These are phyloP conservation scores for Coniella lustricola DNA, from an alignment of 2,329 filamentous ascomycete species.

Conservation along the genomic window DNA sequence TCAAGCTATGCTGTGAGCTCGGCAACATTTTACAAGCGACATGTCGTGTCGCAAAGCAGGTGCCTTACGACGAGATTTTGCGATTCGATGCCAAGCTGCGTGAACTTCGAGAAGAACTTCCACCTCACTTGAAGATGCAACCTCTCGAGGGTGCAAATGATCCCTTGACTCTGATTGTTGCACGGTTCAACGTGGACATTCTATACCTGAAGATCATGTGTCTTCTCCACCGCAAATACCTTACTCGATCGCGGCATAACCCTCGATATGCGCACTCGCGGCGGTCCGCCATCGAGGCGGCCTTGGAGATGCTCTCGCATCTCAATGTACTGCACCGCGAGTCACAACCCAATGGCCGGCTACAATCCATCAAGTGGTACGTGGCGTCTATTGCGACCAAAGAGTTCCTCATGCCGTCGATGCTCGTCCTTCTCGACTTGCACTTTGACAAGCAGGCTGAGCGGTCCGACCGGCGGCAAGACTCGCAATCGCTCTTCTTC, in stretches of 20 bases:
- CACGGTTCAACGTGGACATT: constrained; percentile 76
- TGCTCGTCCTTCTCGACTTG: constrained; percentile 76
- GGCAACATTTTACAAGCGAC: constrained; percentile 64
- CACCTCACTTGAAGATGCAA: constrained; percentile 71
- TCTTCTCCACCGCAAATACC: constrained; percentile 81
- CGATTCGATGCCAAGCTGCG: constrained; percentile 55
- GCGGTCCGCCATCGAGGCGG: constrained; percentile 76
- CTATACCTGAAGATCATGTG: constrained; percentile 85
- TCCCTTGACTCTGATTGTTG: constrained; percentile 77
- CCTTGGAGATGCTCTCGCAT: constrained; percentile 72
- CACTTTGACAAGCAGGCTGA: constrained; percentile 57
- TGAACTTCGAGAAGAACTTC: constrained; percentile 58
- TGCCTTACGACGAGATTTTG: constrained; percentile 59
- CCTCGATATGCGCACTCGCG: constrained; percentile 78
- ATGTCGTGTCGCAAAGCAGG: constrained; percentile 46
- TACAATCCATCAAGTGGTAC: constrained; percentile 70
- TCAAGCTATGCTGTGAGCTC: constrained; percentile 59
- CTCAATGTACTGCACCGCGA: constrained; percentile 71
- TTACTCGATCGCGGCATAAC: constrained; percentile 70
- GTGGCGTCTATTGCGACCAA: constrained; percentile 72
- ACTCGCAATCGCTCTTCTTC: constrained; percentile 40
- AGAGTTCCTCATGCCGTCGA: constrained; percentile 80
- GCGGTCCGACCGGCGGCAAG: constrained; percentile 32
- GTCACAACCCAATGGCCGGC: constrained; percentile 61
- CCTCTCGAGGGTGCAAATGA: constrained; percentile 70